Base-by-base conservation (phyloP, 306 rosid species). In the cucumber (Cucumis sativus) region DNA sequence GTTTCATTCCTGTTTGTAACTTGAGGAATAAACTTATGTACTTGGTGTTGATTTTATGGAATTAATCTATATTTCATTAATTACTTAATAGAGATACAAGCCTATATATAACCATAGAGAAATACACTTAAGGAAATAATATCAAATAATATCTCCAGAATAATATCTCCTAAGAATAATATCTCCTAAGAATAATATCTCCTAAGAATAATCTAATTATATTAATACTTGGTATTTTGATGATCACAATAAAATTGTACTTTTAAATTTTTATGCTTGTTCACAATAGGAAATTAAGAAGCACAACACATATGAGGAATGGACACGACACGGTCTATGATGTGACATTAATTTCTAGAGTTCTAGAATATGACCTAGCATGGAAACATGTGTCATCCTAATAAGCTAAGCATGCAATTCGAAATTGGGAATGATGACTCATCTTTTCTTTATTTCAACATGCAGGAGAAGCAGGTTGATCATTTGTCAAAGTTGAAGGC, bases 401-500 rank as follows among this genome's bases (percentile, higher is more conserved):
- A 71, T 49, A 51, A 67, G 56, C 37, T 69, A 41, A 69, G 57
- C 28, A 25, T 69, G 39, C 39, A 52, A 54, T 55, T 28, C 16
- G 25, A 25, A 75, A 28, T 61, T 63, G 49, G 79, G 65, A 61
- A 60, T 35, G 49, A 14, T 63, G 61, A 58, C n/a, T 25, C 65
- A 45, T 73, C 77, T 72, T 83, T 78, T 40, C 11, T 61, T 18
- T 39, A 2, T 33, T 33, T 33, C 76, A 74, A 65, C 23, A n/a
- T 80, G 68, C 89, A 92, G 98, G 97, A 92, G 81, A 92, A 95
- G 86, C 98, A 95, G 83, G 87, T 74, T 81, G 83, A 87, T 83
- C 84, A 84, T 70, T 87, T 90, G 73, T 85, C 92, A 76, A 88
- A 74, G 82, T 7, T 88, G 85, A 90, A 86, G 87, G 84, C 79